phyloP scores from a whole-genome alignment of 768 basidiomycete genomes.

The Auriscalpium vulgare region DNA sequence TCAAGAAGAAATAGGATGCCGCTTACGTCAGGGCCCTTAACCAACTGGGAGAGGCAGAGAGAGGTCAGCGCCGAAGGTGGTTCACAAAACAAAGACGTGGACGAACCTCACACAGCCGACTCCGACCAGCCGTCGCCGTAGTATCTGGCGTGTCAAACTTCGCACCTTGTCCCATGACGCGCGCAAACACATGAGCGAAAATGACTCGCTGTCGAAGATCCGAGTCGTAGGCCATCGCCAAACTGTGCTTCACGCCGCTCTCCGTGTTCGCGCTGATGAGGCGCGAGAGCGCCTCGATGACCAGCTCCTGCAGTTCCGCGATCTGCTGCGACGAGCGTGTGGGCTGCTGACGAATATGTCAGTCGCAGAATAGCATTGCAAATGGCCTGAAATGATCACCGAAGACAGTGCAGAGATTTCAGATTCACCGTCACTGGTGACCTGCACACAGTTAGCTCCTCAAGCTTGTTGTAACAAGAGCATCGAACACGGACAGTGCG shows the following conservation, averaged over 20 bases:
- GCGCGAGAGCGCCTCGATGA: conserved; percentile 74
- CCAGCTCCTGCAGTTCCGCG: conserved; percentile 58
- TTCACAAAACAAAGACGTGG: not conserved
- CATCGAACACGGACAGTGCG: conserved; percentile 28
- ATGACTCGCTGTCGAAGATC: conserved; percentile 66
- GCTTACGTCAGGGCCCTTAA: conserved; percentile 66
- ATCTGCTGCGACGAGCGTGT: conserved; percentile 18
- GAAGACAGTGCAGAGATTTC: conserved; percentile 21
- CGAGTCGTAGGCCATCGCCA: conserved; percentile 67
- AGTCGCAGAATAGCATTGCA: not conserved
- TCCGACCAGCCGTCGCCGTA: conserved; percentile 18
- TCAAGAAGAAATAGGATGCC: not conserved
- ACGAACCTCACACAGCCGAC: conserved; percentile 27
- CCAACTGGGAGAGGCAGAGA: conserved; percentile 38
- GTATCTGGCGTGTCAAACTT: conserved; percentile 57
- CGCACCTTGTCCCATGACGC: conserved; percentile 73
- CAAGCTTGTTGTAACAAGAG: not conserved
- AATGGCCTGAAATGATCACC: conserved; percentile 2
- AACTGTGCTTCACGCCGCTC: conserved; percentile 82
- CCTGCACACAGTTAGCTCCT: not conserved
- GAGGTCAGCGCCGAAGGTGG: not conserved
- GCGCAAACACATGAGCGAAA: conserved; percentile 78
- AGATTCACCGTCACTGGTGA: conserved; percentile 15
- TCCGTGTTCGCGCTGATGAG: conserved; percentile 81
- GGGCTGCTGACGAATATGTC: conserved; percentile 4